Evolutionary conservation across 2,329 filamentous ascomycete species (phyloP).

Genomic region (Sarocladium kiliense): DNA sequence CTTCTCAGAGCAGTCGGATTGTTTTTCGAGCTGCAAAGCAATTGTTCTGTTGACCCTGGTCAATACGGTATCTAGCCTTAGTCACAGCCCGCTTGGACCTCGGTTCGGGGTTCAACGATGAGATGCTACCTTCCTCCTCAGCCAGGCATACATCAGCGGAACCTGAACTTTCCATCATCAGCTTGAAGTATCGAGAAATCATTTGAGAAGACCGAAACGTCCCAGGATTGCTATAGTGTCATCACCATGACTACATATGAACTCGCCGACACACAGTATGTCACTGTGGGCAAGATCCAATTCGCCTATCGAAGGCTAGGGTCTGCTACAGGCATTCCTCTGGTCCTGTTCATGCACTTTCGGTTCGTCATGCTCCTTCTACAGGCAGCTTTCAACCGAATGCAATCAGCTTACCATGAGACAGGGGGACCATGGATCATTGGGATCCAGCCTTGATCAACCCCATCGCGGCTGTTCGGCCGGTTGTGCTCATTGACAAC

Average conservation of each 20-base stretch:
- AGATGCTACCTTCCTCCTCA: neutral
- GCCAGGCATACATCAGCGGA: neutral
- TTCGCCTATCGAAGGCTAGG: slow-evolving; percentile 29
- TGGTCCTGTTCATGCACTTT: slow-evolving; percentile 26
- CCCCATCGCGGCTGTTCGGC: slow-evolving; percentile 32
- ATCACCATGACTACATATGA: slow-evolving; percentile 24
- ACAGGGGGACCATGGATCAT: slow-evolving; percentile 31
- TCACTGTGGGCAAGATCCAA: slow-evolving; percentile 23
- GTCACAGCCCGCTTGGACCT: neutral
- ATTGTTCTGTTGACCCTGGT: neutral
- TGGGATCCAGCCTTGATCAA: slow-evolving; percentile 42
- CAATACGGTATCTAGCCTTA: neutral
- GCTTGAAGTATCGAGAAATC: too few relatives aligned
- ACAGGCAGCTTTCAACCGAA: neutral
- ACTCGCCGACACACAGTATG: slow-evolving; percentile 20
- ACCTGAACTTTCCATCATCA: neutral
- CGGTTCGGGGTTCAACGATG: neutral
- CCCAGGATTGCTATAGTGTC: neutral
- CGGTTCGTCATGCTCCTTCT: slow-evolving; percentile 16
- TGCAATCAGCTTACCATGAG: neutral
- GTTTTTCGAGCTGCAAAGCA: too few relatives aligned
- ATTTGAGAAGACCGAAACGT: too few relatives aligned
- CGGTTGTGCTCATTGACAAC: slow-evolving; percentile 42
- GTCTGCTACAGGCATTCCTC: slow-evolving; percentile 21
- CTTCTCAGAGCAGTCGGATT: too few relatives aligned